Conservation (phyloP, 176 grass and related monocot genomes). For the Leersia perrieri region DNA sequence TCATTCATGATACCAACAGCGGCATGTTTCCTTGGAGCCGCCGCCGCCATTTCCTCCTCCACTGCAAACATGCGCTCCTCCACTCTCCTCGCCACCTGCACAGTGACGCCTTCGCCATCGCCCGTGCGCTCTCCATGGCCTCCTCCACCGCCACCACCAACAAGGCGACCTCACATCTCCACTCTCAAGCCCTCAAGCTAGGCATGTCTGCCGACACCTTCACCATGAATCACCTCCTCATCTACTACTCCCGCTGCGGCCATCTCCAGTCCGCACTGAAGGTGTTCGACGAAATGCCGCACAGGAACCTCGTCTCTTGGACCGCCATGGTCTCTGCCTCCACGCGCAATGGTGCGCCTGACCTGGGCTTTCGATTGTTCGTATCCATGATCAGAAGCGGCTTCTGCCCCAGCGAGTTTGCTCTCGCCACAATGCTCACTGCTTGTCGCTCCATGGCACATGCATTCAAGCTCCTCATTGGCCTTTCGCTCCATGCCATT, state of each 20-base stretch:
- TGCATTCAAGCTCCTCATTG: conserved; percentile 8
- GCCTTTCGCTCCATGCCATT: conserved; percentile 32
- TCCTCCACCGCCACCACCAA: not conserved
- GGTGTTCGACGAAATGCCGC: conserved; percentile 51
- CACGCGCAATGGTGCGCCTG: conserved; percentile 1
- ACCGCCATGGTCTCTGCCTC: conserved; percentile 45
- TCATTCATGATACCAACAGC: too few species aligned
- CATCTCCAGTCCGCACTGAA: not conserved
- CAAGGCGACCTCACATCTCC: conserved; percentile 1
- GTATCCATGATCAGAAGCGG: conserved; percentile 40
- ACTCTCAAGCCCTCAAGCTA: conserved; percentile 44
- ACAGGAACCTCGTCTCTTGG: conserved; percentile 55
- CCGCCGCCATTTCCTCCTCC: too few species aligned
- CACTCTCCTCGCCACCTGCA: not conserved
- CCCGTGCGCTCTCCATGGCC: conserved; percentile 22
- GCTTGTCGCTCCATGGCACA: not conserved
- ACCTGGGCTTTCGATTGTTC: conserved; percentile 8
- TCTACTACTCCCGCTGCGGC: conserved; percentile 19
- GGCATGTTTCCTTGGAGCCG: too few species aligned
- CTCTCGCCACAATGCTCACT: conserved; percentile 21
- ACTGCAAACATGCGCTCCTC: too few species aligned
- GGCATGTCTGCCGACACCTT: conserved; percentile 41
- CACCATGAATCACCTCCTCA: conserved; percentile 52
- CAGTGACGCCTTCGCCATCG: conserved; percentile 33
- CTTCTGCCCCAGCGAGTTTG: conserved; percentile 50